Evolutionary conservation across 2,329 filamentous ascomycete species (phyloP).

Genomic region (Fusarium clavum): DNA sequence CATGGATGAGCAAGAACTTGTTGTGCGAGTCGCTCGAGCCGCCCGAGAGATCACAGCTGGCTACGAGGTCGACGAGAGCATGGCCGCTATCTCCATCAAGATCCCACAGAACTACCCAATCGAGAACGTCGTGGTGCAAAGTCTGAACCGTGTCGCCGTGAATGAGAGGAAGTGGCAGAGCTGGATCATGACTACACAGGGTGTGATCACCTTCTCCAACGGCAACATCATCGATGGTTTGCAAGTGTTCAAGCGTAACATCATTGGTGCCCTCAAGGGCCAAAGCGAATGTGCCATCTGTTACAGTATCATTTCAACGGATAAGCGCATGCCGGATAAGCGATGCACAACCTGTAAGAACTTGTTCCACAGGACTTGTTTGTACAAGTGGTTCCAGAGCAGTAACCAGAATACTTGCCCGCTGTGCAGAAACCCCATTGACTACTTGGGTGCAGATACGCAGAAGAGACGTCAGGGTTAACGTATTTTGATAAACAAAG

Average conservation of each 20-base stretch:
- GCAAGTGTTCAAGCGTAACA: constrained; percentile 85
- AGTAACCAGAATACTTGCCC: constrained; percentile 94
- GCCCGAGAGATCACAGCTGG: constrained; percentile 83
- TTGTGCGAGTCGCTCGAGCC: constrained; percentile 77
- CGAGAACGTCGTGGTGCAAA: constrained; percentile 78
- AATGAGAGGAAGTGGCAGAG: constrained; percentile 92
- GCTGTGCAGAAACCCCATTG: constrained; percentile 89
- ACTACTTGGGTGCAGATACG: constrained; percentile 62
- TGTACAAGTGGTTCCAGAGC: constrained; percentile 97
- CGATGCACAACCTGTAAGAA: constrained; percentile 93
- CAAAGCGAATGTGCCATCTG: constrained; percentile 97
- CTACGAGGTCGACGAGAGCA: constrained; percentile 89
- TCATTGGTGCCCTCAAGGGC: constrained; percentile 88
- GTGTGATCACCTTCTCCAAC: constrained; percentile 93
- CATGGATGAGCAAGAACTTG: constrained; percentile 66
- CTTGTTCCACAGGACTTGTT: constrained; percentile 86
- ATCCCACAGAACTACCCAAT: constrained; percentile 87
- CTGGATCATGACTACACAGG: constrained; percentile 89
- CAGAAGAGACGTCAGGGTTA: constrained; percentile 51
- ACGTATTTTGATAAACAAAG: background rate
- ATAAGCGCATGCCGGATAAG: constrained; percentile 93
- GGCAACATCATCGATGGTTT: constrained; percentile 90
- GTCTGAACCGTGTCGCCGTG: constrained; percentile 85
- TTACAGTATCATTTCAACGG: constrained; percentile 90
- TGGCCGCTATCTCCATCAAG: constrained; percentile 83